Evolutionary conservation across 106 monocot genomes (phyloP), one percentile per base, ranked within the genome.

Genomic region (Allium cepa): DNA sequence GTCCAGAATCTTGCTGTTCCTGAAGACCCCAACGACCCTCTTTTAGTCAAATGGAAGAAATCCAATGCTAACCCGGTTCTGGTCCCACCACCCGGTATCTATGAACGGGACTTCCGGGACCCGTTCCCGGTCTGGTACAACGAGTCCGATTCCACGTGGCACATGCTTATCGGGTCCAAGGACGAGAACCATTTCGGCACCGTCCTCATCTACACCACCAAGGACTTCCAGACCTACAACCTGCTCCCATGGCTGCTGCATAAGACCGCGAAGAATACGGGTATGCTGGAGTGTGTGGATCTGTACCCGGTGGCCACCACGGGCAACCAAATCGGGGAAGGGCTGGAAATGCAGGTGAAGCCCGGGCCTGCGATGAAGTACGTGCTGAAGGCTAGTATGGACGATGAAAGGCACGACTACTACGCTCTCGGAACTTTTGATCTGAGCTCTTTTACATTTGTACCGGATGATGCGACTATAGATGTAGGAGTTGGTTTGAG

Each of bases 201-300:
- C 10, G 69, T 71, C 5, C 18, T 82, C 18, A 68, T 85, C 4
- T 90, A 85, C 75, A 17, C 28, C 46, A 90, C 90, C 14, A 52
- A 51, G 8, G 90, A 90, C 64, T 90, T 90, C 59, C 17, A 73
- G 13, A 55, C 48, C 22, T 90, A 71, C 67, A 74, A 72, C 11
- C 77, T 74, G 11, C 26, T 90, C 3, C 80, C 77, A 1, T 78
- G 78, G 11, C 9, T 78, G n/a, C 73, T 90, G 14, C 86, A 86
- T 71, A 26, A 17, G 11, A 82, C 85, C 17, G 26, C 57, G 3
- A 53, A 57, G 0, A 9, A 28, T 17, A 80, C 77, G 10, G 90
- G 90, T 8, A 86, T 90, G 90, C 79, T 85, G 83, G 90, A 90
- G 63, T 90, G 90, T 67, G 71, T 90, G 7, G 90, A 90, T 70